phyloP scores from a whole-genome alignment of 805 yeast species.

The Kuraishia cidri region DNA sequence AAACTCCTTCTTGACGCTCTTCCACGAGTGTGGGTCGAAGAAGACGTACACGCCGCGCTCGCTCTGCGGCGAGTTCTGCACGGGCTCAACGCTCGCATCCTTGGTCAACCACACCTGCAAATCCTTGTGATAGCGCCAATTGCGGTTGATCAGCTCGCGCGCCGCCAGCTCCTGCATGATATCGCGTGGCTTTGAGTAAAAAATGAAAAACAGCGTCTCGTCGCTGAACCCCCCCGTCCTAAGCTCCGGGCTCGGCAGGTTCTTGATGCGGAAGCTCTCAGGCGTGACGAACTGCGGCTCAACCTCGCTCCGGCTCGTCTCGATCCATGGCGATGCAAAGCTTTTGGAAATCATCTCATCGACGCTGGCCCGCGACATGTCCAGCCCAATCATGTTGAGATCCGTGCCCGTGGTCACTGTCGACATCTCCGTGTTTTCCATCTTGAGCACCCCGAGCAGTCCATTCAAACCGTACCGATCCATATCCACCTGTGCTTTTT shows the following conservation, averaged over 20 bases:
- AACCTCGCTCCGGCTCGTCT: slow-evolving; percentile 81
- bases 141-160: slow-evolving; percentile 79
- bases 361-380: slow-evolving; percentile 33
- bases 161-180: slow-evolving; percentile 91
- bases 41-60: slow-evolving; percentile 92
- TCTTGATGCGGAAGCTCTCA: slow-evolving; percentile 27
- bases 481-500: slow-evolving; percentile 28
- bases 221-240: slow-evolving; percentile 63
- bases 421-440: slow-evolving; percentile 55
- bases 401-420: slow-evolving; percentile 72
- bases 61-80: slow-evolving; percentile 68
- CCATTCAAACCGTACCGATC: slow-evolving; percentile 66
- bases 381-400: slow-evolving; percentile 56
- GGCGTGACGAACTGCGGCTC: slow-evolving; percentile 78
- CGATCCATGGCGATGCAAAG: slow-evolving; percentile 92
- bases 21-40: slow-evolving; percentile 96
- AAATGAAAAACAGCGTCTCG: slow-evolving; percentile 87
- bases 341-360: slow-evolving; percentile 41
- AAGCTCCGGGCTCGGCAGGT: slow-evolving; percentile 17
- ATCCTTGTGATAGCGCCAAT: slow-evolving; percentile 96
- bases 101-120: slow-evolving; percentile 95
- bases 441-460: slow-evolving; percentile 44
- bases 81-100: slow-evolving; percentile 83
- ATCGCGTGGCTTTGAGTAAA: slow-evolving; percentile 90
- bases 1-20: slow-evolving; percentile 70